Conservation (phyloP, 2,329 filamentous ascomycete genomes). For the Colletotrichum noveboracense region DNA sequence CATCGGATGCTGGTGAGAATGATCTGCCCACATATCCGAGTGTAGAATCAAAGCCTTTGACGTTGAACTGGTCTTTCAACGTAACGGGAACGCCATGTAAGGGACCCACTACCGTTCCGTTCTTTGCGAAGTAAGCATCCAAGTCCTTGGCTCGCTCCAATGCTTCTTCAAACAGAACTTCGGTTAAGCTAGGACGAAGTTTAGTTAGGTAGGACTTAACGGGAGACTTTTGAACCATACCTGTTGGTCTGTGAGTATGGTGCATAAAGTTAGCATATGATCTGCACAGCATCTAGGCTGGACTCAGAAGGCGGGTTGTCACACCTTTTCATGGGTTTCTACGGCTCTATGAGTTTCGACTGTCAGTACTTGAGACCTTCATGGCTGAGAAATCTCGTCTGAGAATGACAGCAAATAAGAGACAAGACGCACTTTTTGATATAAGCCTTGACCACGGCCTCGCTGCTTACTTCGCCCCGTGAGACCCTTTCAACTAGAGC, state of each 20-base stretch:
- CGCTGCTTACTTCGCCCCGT: neutral
- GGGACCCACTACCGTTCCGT: constrained; percentile 53
- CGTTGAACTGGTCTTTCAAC: constrained; percentile 66
- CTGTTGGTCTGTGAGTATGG: neutral
- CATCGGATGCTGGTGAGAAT: constrained; percentile 54
- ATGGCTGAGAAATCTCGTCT: accelerated
- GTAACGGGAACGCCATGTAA: constrained; percentile 58
- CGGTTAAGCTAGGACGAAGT: constrained; percentile 36
- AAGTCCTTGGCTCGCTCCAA: constrained; percentile 32
- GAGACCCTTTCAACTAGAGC: neutral
- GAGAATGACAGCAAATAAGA: neutral
- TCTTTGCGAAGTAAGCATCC: constrained; percentile 43
- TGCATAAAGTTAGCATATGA: neutral
- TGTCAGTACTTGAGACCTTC: accelerated
- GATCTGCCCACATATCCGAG: constrained; percentile 58
- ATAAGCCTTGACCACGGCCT: neutral
- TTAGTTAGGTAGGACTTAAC: neutral
- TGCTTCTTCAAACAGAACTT: constrained; percentile 50
- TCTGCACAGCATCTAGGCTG: neutral
- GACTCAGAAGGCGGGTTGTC: neutral
- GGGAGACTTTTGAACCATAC: neutral
- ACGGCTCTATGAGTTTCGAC: neutral
- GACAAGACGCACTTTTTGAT: neutral
- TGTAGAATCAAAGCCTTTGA: constrained; percentile 53
- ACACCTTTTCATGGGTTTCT: constrained; percentile 15